phyloP scores from a whole-genome alignment of 768 basidiomycete species.

The Sarcodon aspratus region DNA sequence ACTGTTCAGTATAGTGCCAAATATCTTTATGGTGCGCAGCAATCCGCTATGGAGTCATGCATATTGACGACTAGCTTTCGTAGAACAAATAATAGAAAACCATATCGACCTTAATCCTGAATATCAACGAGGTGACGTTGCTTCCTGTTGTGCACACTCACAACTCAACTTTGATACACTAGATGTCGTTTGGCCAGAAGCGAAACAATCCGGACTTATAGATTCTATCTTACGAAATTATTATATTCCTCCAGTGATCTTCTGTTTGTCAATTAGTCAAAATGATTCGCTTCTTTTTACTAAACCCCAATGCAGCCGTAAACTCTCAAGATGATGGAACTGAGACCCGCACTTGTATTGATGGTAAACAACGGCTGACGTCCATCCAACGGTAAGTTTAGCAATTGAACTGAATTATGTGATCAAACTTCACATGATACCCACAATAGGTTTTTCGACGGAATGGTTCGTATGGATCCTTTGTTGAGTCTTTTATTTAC shows the following conservation, averaged over 20 bases:
- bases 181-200: conserved; percentile 76
- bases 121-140: conserved; percentile 57
- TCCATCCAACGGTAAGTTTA: conserved; percentile 52
- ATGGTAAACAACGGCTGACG: conserved; percentile 74
- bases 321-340: conserved; percentile 46
- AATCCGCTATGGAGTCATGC: not conserved
- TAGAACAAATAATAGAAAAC: conserved; percentile 52
- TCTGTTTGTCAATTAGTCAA: conserved; percentile 29
- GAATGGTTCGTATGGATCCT: conserved; percentile 33
- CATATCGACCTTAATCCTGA: conserved; percentile 69
- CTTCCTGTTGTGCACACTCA: not conserved
- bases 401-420: not conserved
- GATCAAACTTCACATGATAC: not conserved
- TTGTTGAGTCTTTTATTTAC: not conserved
- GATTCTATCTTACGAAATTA: conserved; percentile 74
- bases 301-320: conserved; percentile 26
- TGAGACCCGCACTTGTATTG: conserved; percentile 59
- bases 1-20: conserved; percentile 19
- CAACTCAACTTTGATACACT: not conserved
- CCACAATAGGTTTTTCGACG: conserved; percentile 49
- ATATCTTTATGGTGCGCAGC: conserved; percentile 18
- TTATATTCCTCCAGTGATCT: conserved; percentile 73
- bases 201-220: conserved; percentile 64
- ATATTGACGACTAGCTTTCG: not conserved
- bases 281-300: not conserved